Evolutionary conservation across 2,329 filamentous ascomycete genomes (phyloP).

Genomic region (Pseudocercospora fuligena): DNA sequence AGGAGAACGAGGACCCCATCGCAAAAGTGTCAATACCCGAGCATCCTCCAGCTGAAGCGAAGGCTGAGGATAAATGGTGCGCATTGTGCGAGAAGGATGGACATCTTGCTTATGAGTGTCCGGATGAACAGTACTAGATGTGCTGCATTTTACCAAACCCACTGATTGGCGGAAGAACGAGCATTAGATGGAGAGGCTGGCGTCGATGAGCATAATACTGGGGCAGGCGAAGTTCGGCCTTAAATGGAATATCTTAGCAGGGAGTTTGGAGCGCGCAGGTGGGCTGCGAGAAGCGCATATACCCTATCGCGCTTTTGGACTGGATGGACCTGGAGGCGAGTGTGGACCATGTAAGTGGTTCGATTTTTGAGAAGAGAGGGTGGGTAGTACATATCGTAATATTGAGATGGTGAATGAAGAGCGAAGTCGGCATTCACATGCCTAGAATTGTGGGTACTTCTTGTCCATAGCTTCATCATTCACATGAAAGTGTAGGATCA

Average conservation of each 20-base stretch:
- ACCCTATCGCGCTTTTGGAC: neutral
- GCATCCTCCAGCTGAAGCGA: constrained; percentile 40
- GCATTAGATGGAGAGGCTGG: neutral
- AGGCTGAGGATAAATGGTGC: constrained; percentile 86
- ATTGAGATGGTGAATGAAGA: neutral
- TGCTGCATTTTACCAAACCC: constrained; percentile 15
- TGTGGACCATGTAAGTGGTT: neutral
- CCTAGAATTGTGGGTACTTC: no score
- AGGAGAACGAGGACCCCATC: constrained; percentile 28
- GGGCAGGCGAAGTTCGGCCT: neutral
- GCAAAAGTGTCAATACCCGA: constrained; percentile 16
- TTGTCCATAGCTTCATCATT: neutral
- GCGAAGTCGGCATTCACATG: neutral
- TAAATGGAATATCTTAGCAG: neutral
- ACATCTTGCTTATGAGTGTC: constrained; percentile 72
- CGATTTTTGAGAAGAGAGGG: neutral
- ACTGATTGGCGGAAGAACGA: neutral
- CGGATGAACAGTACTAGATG: constrained; percentile 45
- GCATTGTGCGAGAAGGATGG: constrained; percentile 95
- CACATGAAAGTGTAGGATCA: neutral
- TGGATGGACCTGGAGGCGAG: neutral
- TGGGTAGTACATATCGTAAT: constrained; percentile 1
- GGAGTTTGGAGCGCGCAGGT: neutral
- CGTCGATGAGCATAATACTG: neutral
- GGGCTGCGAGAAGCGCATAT: neutral